phyloP scores from a whole-genome alignment of 1,139 yeast species.

The Blastobotrys indianensis region DNA sequence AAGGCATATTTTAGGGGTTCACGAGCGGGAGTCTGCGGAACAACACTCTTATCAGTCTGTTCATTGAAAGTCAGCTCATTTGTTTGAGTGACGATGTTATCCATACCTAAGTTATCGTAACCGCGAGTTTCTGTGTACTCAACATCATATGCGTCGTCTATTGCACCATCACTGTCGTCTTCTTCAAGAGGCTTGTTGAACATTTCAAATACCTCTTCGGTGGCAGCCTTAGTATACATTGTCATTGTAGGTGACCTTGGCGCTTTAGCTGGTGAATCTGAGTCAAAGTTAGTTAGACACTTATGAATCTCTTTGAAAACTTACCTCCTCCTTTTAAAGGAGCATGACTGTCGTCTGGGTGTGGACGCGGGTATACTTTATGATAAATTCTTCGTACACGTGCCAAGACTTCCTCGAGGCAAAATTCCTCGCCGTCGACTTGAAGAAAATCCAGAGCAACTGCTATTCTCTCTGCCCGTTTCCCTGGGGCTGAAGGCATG shows the following conservation, averaged over 20 bases:
- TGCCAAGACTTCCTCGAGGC: conserved; percentile 61
- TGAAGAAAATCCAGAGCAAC: conserved; percentile 44
- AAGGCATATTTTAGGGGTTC: conserved; percentile 7
- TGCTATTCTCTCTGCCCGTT: conserved; percentile 57
- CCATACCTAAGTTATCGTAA: conserved; percentile 16
- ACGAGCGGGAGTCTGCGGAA: conserved; percentile 11
- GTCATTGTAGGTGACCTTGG: conserved; percentile 64
- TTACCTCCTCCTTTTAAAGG: conserved; percentile 24
- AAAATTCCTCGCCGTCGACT: conserved; percentile 44
- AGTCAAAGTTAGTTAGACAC: no score
- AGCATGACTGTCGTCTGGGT: conserved; percentile 15
- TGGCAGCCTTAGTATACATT: conserved; percentile 66
- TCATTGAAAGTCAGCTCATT: conserved; percentile 17
- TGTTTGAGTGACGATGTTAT: conserved; percentile 13
- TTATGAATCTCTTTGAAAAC: neutral
- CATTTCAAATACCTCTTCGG: conserved; percentile 69
- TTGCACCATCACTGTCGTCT: conserved; percentile 14
- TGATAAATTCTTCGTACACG: conserved; percentile 35
- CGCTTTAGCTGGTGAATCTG: conserved; percentile 14
- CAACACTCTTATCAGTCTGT: conserved; percentile 6
- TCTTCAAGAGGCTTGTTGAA: conserved; percentile 56
- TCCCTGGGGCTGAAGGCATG: conserved; percentile 25
- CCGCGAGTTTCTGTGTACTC: conserved; percentile 7
- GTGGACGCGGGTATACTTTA: conserved; percentile 16
- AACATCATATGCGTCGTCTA: conserved; percentile 11